Evolutionary conservation across 768 basidiomycete species (phyloP), one percentile per base, ranked within the genome.

Genomic region (Tricholoma hemisulphureum): DNA sequence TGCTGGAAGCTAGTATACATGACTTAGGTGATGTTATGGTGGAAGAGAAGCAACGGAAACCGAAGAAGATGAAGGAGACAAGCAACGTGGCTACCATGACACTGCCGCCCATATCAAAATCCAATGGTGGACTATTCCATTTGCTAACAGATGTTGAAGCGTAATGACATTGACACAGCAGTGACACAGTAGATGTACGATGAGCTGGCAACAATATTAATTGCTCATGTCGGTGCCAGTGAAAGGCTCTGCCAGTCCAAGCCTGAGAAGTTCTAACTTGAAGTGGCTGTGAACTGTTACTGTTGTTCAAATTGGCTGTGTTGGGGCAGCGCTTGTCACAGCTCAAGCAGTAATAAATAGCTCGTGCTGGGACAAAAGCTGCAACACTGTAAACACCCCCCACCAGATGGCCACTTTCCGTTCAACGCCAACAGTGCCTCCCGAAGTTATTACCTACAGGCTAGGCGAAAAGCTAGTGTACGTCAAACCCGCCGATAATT

Each of bases 371-470:
- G n/a, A n/a, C n/a, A n/a, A n/a, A n/a, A n/a, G n/a, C n/a, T n/a
- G n/a, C n/a, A n/a, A n/a, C n/a, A n/a, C n/a, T n/a, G n/a, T n/a
- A n/a, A n/a, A n/a, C 20, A 49, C n/a, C 28, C 21, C 9, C 20
- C 11, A 8, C 20, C 16, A 23, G 20, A 67, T 69, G 66, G 61
- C 69, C 18, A 61, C 62, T 32, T 61, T 65, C 55, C 65, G 67
- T 34, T 57, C 62, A 28, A 59, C 52, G 14, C 63, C 69, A 28
- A 49, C 67, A 4, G 58, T 68, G 4, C 71, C 73, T 10, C 63
- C 75, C 5, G 80, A 83, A 35, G 73, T 84, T 53, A 68, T 85
- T 57, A 84, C 80, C 16, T 85, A 84, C 57, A 77, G 80, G 24
- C 69, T 71, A 5, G 65, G 73, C 0, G 65, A 70, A 7, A 63